These are phyloP conservation scores for Talaromyces atroroseus DNA, from an alignment of 2,329 filamentous ascomycete genomes.

Conservation along the genomic window DNA sequence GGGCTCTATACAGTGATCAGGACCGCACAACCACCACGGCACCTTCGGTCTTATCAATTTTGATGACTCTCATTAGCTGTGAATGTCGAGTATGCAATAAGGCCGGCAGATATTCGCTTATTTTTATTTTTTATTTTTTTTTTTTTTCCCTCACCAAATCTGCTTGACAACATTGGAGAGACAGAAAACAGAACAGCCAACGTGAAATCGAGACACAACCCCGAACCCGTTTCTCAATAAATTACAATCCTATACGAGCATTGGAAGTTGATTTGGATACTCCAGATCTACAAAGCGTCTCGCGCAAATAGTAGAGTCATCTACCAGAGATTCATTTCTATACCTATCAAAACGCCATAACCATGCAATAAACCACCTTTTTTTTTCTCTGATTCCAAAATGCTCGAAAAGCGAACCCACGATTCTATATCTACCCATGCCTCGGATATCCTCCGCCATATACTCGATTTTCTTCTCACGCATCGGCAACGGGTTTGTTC, in stretches of 20 bases:
- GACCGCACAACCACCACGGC: constrained; percentile 56
- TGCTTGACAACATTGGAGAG: no score
- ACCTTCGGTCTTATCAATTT: constrained; percentile 49
- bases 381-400: not conserved
- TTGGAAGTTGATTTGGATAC: no score
- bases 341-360: not conserved
- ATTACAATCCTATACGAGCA: no score
- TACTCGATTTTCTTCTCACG: not conserved
- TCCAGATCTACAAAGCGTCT: not conserved
- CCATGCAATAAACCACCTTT: not conserved
- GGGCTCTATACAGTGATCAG: constrained; percentile 42
- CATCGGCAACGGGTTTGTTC: not conserved
- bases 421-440: not conserved
- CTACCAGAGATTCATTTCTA: not conserved
- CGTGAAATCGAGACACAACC: no score
- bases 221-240: no score
- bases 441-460: not conserved
- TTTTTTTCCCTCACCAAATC: no score
- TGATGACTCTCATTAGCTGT: constrained; percentile 58
- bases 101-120: no score
- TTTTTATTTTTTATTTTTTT: no score
- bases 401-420: not conserved
- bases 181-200: no score
- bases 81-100: no score
- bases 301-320: not conserved